phyloP scores from a whole-genome alignment of 257 asterid genomes.

The Fraxinus pennsylvanica region DNA sequence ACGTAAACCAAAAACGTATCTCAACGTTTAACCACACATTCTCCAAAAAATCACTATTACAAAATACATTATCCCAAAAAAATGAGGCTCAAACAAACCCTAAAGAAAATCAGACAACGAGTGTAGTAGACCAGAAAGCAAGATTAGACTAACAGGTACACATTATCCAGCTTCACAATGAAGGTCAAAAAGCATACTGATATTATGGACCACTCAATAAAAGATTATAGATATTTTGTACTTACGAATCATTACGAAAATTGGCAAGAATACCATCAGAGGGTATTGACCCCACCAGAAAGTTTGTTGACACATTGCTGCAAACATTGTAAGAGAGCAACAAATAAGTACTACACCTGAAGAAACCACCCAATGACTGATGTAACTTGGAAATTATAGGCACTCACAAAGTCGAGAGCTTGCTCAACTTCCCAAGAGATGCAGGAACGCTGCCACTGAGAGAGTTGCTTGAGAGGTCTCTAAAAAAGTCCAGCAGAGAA shows the following conservation, averaged over 20 bases:
- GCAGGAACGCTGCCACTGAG: slow-evolving; percentile 89
- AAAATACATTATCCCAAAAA: too few relatives aligned
- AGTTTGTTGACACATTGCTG: slow-evolving; percentile 94
- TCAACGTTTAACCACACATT: too few relatives aligned
- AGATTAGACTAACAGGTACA: neutral
- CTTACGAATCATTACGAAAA: slow-evolving; percentile 81
- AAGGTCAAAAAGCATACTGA: slow-evolving; percentile 19
- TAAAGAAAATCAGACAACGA: neutral
- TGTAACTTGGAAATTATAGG: slow-evolving; percentile 22
- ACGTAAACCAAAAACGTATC: too few relatives aligned
- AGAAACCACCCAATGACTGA: slow-evolving; percentile 13
- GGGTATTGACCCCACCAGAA: slow-evolving; percentile 86
- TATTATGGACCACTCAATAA: neutral
- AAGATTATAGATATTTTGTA: slow-evolving; percentile 13
- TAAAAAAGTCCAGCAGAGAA: slow-evolving; percentile 40
- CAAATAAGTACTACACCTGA: slow-evolving; percentile 26
- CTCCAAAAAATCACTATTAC: too few relatives aligned
- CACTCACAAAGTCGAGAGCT: slow-evolving; percentile 78
- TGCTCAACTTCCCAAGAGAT: slow-evolving; percentile 81
- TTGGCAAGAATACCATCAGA: slow-evolving; percentile 77
- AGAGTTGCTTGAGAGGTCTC: slow-evolving; percentile 98
- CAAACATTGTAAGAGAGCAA: slow-evolving; percentile 38
- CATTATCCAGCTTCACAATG: neutral
- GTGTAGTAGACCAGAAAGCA: neutral
- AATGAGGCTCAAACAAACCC: too few relatives aligned